A percentile compares a stretch with the other conserved stretches of the same genome.
These are phyloP conservation scores for Trypanosomatidae sp. DNA, from an alignment of 208 protist genomes.

Conservation along the genomic window DNA sequence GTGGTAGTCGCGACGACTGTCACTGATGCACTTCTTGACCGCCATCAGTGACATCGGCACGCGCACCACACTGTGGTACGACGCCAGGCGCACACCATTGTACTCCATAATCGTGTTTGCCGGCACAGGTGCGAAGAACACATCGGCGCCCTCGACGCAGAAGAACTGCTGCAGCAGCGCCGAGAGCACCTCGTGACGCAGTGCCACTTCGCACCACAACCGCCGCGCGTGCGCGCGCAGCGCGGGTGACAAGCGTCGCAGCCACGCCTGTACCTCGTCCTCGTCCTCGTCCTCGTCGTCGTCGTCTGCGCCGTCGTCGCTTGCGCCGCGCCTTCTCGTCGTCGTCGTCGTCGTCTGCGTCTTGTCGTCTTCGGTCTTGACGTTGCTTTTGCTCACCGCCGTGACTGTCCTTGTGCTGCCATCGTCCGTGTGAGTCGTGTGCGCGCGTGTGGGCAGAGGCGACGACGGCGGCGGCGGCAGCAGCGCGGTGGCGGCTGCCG, in stretches of 20 bases:
- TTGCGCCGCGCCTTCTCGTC: too few species aligned
- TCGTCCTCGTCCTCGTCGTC: neutral
- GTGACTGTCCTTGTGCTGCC: too few species aligned
- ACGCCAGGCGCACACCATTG: conserved; percentile 45
- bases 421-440: too few species aligned
- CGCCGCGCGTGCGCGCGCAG: conserved; percentile 17
- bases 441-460: too few species aligned
- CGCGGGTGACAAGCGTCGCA: too few species aligned
- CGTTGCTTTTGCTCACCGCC: too few species aligned
- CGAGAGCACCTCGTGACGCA: conserved; percentile 42
- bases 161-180: conserved; percentile 44
- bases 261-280: neutral
- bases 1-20: conserved; percentile 19
- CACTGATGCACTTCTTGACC: conserved; percentile 39
- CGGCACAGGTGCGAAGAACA: conserved; percentile 50
- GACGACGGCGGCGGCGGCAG: too few species aligned
- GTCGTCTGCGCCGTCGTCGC: too few species aligned
- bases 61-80: conserved; percentile 41
- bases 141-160: conserved; percentile 33
- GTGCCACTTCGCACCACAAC: conserved; percentile 34
- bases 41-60: conserved; percentile 31
- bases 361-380: too few species aligned
- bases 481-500: too few species aligned
- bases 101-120: conserved; percentile 72
- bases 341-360: too few species aligned